A percentile compares a stretch with the other conserved stretches of the same genome.
phyloP scores from a whole-genome alignment of 768 basidiomycete species.

The Boletus insuetus region DNA sequence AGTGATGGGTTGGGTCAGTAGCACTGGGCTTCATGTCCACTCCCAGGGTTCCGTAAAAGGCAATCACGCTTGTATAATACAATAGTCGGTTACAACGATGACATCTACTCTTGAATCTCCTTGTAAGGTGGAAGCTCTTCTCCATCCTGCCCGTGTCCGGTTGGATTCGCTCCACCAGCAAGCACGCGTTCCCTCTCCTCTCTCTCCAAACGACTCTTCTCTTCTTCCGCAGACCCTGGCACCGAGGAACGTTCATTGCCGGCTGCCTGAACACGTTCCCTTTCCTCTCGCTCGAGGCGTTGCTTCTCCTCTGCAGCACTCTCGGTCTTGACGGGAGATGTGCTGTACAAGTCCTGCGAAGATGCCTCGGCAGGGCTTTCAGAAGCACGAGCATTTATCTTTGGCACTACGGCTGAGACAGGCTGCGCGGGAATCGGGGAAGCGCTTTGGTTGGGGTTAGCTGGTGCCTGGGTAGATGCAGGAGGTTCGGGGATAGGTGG shows the following conservation, averaged over 20 bases:
- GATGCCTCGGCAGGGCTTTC: slow-evolving; percentile 27
- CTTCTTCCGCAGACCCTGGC: slow-evolving; percentile 49
- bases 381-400: background rate
- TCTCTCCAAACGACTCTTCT: slow-evolving; percentile 62
- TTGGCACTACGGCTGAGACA: slow-evolving; percentile 30
- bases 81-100: no score
- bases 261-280: slow-evolving; percentile 43
- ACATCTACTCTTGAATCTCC: slow-evolving; percentile 27
- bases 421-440: slow-evolving; percentile 21
- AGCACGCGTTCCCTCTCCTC: slow-evolving; percentile 63
- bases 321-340: slow-evolving; percentile 36
- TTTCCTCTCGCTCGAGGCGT: slow-evolving; percentile 51
- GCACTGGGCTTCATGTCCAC: background rate
- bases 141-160: slow-evolving; percentile 23
- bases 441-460: slow-evolving; percentile 25
- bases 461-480: background rate
- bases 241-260: slow-evolving; percentile 4
- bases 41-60: slow-evolving; percentile 21
- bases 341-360: slow-evolving; percentile 30
- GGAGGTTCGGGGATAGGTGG: slow-evolving; percentile 36
- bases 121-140: slow-evolving; percentile 46
- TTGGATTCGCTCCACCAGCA: slow-evolving; percentile 9
- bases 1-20: background rate
- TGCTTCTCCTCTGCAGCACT: slow-evolving; percentile 67
- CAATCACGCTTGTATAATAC: background rate